Evolutionary conservation across 129 eudicot genomes (phyloP), one percentile per base, ranked within the genome.

Genomic region (Deinandra increscens): DNA sequence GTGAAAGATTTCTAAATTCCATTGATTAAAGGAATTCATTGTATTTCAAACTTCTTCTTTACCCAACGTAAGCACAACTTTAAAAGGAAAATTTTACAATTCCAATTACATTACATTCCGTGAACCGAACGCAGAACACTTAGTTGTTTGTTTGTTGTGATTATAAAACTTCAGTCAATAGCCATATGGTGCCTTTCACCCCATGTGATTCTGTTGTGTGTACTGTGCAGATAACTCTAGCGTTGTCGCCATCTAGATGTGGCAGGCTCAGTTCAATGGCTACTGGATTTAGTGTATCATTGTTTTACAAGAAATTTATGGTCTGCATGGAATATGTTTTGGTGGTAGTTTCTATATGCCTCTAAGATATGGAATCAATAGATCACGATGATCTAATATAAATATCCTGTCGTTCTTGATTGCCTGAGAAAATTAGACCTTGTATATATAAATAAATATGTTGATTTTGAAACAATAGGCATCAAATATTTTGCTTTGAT

Each of bases 131-230:
- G 97, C 56, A 90, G 75, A 60, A 83, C 62, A 36, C 97, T 90
- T 49, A 90, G 87, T 60, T 87, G 97, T 75, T 95, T 79, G 46
- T 90, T 87, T 58, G 95, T 87, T 60, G 97, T 95, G 12, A 90
- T 87, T 12, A 87, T 66, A 73, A 90, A 48, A 93, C 90, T 80
- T 89, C 86, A 15, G 96, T 93, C 68, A 89, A 56, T 56, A 81
- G 81, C 96, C 96, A 89, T 48, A 84, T 49, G 23, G 88, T 77
- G 45, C 83, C 86, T 75, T 82, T 84, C 51, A 71, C 78, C 49
- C 93, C 90, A 14, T 80, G 45, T 23, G 69, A 64, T 61, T 90
- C 84, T 1, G 89, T 92, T 9, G 82, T 81, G 87, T 76, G 78
- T 19, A 89, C 92, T 36, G 75, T 62, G 65, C 92, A 83, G 17